Evolutionary conservation across 2,329 filamentous ascomycete genomes (phyloP), one percentile per base, ranked within the genome.

Genomic region (Aureobasidium sp.): DNA sequence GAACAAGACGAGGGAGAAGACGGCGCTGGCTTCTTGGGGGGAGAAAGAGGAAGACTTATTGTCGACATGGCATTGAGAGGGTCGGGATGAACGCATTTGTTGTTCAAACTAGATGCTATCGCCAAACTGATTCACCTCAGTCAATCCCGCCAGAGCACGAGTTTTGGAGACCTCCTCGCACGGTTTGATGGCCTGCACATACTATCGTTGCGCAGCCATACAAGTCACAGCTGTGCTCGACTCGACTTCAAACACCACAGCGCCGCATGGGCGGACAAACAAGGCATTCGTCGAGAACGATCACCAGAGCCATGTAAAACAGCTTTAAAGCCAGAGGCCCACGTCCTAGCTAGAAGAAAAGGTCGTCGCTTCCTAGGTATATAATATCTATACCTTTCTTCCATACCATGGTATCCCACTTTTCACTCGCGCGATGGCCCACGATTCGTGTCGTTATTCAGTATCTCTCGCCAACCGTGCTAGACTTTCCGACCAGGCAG

Each of bases 1-100:
- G 86, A 85, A 17, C 80, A 86, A 56, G 79, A 84, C 64, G 82
- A 84, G 17, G 78, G 81, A 1, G 79, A 80, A 22, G 85, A 84
- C 29, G 83, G 65, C 29, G 67, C 73, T 39, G 65, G 57, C 62
- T 76, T 71, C 64, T 56, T 77, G 34, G 75, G 72, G 44, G 74
- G 73, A 17, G 74, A 76, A 61, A 70, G 70, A 53, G 75, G 72
- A 15, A 69, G 65, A 64, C 66, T 66, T 52, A 67, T 76, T 53
- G 73, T 74, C 27, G 72, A 75, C 53, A 66, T 71, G 61, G 72
- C 73, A 3, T 31, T 74, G 42, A 45, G 53, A 36, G 52, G 52
- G 12, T 57, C 51, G 36, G 37, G 51, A 9, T 55, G 51, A 55
- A 55, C 12, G 1, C 49, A 29, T n/a, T 2, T 6, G 4, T 31